phyloP scores from a whole-genome alignment of 164 flowering plant genomes.

The Echeveria elegans region DNA sequence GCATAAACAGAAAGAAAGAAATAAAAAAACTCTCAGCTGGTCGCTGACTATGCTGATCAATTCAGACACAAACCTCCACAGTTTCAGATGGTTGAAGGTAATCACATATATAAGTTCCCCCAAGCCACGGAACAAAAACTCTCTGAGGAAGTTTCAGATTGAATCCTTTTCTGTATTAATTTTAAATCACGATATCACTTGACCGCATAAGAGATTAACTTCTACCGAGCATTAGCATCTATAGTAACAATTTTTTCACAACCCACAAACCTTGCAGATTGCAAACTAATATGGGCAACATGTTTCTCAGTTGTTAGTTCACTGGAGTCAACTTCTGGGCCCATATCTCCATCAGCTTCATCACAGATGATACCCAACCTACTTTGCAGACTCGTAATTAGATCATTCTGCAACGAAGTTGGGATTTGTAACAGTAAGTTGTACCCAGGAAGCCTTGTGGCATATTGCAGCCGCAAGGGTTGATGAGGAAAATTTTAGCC shows the following conservation, averaged over 20 bases:
- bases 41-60: neutral
- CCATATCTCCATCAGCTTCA: constrained; percentile 44
- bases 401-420: constrained; percentile 47
- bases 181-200: neutral
- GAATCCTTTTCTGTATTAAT: constrained; percentile 43
- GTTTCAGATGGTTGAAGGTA: constrained; percentile 72
- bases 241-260: neutral
- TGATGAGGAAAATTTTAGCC: neutral
- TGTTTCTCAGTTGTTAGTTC: constrained; percentile 32
- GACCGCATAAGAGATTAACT: neutral
- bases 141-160: constrained; percentile 65
- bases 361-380: constrained; percentile 78
- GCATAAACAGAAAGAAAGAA: neutral
- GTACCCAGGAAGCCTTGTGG: neutral
- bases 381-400: constrained; percentile 63
- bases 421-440: neutral
- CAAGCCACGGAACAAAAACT: constrained; percentile 84
- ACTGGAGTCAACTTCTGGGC: constrained; percentile 18
- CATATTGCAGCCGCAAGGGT: neutral
- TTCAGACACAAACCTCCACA: constrained; percentile 48
- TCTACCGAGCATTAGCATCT: neutral
- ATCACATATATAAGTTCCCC: constrained; percentile 55
- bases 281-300: constrained; percentile 28
- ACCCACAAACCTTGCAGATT: constrained; percentile 35
- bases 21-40: neutral